Base-by-base conservation (phyloP, 2,329 filamentous ascomycete species). In the Arthrobotrys iridis region DNA sequence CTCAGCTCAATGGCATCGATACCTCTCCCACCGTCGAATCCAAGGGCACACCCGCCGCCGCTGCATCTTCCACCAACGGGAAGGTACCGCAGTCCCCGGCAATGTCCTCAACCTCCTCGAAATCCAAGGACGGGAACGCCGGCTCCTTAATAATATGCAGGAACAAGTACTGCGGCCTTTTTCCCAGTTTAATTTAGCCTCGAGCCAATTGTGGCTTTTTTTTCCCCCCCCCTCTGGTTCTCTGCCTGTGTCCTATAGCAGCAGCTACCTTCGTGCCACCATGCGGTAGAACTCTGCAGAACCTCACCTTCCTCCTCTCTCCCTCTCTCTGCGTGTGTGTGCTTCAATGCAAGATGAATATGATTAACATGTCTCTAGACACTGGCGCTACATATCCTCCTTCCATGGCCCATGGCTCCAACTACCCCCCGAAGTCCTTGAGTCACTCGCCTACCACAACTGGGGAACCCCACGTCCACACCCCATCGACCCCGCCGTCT, bases 341-440 rank as follows among this genome's bases (percentile, higher is more conserved):
- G n/a, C 11, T 6, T 35, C n/a, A 18, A 18, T 33, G n/a, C 26
- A 48, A 5, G 22, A 2, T 33, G 26, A 28, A 52, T 52, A 33
- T 3, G 7, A 33, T 24, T 55, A 55, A 55, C 60, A 43, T 65
- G 22, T 40, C 15, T 40, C 24, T 40, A 94, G 92, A 81, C 91
- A 94, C 83, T 94, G 91, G 92, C 87, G 89, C 77, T 92, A 93
- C 81, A 93, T 95, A 72, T 93, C 91, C 20, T 91, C 89, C 26
- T 95, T 92, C 80, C 90, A 93, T 80, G 92, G 92, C 22, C 89
- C 91, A 78, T 95, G 92, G 92, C 87, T 93, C 11, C 90, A 93
- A 82, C 85, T 94, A 67, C 90, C 91, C 18, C 87, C 89, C 77
- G 91, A 94, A 82, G 87, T 93, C 67, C 88, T 96, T 82, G 90